Percentiles rank a stretch among this genome's conserved stretches.
Conservation (phyloP, 306 rosid genomes). For the Astragalus membranaceus region DNA sequence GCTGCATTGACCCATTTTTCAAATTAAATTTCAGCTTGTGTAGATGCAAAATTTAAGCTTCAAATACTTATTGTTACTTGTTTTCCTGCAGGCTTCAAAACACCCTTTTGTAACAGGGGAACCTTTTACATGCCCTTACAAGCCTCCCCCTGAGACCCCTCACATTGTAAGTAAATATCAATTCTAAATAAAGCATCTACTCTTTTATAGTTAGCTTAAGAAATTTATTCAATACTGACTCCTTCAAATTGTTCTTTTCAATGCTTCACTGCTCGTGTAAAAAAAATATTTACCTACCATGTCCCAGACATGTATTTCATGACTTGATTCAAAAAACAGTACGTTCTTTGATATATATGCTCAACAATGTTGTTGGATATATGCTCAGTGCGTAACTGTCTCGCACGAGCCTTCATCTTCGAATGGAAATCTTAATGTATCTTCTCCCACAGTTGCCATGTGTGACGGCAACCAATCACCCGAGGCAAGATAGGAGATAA, state of each 20-base stretch:
- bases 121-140: conserved; percentile 84
- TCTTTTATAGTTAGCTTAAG: conserved; percentile 12
- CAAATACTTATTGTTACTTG: conserved; percentile 27
- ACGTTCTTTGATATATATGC: too few species aligned
- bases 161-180: conserved; percentile 61
- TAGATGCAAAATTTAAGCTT: conserved; percentile 15
- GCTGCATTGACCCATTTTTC: background rate
- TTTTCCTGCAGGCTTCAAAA: conserved; percentile 79
- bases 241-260: background rate
- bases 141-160: conserved; percentile 84
- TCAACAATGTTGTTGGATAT: too few species aligned
- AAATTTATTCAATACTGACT: background rate
- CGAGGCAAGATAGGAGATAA: too few species aligned
- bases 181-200: conserved; percentile 13
- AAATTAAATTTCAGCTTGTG: conserved; percentile 21
- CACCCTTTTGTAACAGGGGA: conserved; percentile 99
- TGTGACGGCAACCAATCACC: too few species aligned
- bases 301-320: background rate
- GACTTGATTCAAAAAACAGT: background rate
- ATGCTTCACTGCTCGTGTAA: background rate
- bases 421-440: too few species aligned
- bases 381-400: too few species aligned
- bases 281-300: background rate
- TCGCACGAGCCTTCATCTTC: too few species aligned
- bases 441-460: too few species aligned